Conservation (phyloP, 2,329 filamentous ascomycete genomes). For the Hymenoscyphus fructigenus region DNA sequence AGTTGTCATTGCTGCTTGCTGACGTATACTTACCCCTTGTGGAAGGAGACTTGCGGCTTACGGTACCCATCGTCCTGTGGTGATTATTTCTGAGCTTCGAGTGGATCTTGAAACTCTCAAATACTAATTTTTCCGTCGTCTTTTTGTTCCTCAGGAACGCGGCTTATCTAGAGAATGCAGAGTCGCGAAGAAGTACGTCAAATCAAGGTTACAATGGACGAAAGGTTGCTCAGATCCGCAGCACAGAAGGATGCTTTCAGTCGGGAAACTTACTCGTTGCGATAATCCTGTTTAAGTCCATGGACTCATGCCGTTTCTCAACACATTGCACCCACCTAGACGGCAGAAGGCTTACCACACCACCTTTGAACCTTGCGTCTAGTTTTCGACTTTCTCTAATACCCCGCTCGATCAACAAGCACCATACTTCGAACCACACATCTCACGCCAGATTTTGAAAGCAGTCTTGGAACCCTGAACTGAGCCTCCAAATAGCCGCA, state of each 20-base stretch:
- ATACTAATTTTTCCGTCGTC: not conserved
- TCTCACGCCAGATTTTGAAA: not conserved
- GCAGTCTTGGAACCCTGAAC: not conserved
- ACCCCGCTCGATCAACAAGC: not conserved
- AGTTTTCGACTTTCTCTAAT: not conserved
- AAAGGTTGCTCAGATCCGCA: not conserved
- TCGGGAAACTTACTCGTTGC: not conserved
- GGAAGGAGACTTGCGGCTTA: not conserved
- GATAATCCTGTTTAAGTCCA: not conserved
- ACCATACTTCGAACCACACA: not conserved
- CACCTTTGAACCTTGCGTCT: not conserved
- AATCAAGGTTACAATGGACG: not conserved
- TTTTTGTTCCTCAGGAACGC: not conserved
- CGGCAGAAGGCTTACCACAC: not conserved
- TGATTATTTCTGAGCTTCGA: not conserved
- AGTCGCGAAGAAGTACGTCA: not conserved
- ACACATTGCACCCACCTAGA: not conserved
- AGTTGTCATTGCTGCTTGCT: not conserved
- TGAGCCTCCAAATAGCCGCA: slow-evolving; percentile 3
- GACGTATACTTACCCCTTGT: not conserved
- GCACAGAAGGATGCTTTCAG: not conserved
- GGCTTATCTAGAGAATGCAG: not conserved
- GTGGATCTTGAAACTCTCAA: not conserved
- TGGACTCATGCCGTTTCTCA: not conserved
- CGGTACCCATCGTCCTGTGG: not conserved